Conservation (phyloP, 192 early-diverging fungal genomes). For the Coemansia sp. region DNA sequence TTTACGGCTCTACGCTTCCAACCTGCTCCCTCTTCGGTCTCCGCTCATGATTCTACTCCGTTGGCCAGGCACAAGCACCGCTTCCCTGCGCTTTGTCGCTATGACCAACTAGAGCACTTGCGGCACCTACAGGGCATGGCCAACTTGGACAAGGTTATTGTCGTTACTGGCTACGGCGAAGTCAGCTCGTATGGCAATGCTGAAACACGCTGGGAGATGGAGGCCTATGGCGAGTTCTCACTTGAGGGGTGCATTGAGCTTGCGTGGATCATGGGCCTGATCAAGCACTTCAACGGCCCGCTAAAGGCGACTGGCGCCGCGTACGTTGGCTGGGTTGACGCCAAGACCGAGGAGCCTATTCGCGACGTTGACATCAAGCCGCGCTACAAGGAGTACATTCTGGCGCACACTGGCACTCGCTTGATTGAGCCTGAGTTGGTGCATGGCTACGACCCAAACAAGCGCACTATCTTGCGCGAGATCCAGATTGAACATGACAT, state of each 20-base stretch:
- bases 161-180: conserved; percentile 88
- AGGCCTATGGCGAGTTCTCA: too few species aligned
- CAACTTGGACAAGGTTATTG: conserved; percentile 86
- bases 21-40: too few species aligned
- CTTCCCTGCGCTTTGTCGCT: conserved; percentile 70
- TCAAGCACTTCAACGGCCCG: too few species aligned
- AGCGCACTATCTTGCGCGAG: too few species aligned
- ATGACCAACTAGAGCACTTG: conserved; percentile 65
- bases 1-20: background rate
- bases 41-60: too few species aligned
- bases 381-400: conserved; percentile 84
- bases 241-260: too few species aligned
- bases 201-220: conserved; percentile 95
- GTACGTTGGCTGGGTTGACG: too few species aligned
- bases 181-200: conserved; percentile 86
- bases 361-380: too few species aligned
- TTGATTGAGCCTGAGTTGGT: conserved; percentile 79
- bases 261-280: too few species aligned
- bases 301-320: too few species aligned
- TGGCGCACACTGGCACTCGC: conserved; percentile 62
- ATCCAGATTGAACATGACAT: conserved; percentile 82
- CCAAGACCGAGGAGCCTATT: too few species aligned
- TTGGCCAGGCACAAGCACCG: conserved; percentile 86
- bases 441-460: conserved; percentile 78
- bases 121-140: conserved; percentile 76